A percentile compares a stretch with the other conserved stretches of the same genome.
Evolutionary conservation across 169 alveolate genomes (phyloP).

Genomic region (Cryptosporidium ryanae): DNA sequence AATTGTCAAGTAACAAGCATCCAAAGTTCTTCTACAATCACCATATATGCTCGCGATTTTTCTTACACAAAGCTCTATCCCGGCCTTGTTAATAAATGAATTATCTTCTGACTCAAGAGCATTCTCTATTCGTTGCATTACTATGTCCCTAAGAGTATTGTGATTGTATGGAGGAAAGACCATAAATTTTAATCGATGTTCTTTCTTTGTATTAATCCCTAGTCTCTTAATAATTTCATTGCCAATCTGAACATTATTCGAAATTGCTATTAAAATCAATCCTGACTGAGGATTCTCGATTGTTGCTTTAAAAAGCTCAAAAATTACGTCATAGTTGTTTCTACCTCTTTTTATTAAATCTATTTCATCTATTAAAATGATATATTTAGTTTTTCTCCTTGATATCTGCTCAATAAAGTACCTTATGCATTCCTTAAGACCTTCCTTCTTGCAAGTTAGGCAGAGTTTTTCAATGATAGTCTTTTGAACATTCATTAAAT

Average conservation of each 20-base stretch:
- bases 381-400: slow-evolving; percentile 13
- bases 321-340: neutral
- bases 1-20: slow-evolving; percentile 39
- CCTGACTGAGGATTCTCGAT: slow-evolving; percentile 30
- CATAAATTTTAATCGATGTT: slow-evolving; percentile 34
- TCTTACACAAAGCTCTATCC: slow-evolving; percentile 67
- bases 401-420: slow-evolving; percentile 31
- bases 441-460: slow-evolving; percentile 11
- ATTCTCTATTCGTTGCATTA: neutral
- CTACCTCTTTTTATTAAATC: slow-evolving; percentile 14
- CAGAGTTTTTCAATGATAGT: slow-evolving; percentile 33
- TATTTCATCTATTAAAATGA: slow-evolving; percentile 55
- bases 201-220: slow-evolving; percentile 11
- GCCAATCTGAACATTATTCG: slow-evolving; percentile 54
- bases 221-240: slow-evolving; percentile 13
- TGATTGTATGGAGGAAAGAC: slow-evolving; percentile 63
- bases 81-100: slow-evolving; percentile 21
- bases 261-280: slow-evolving; percentile 4
- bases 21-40: slow-evolving; percentile 72
- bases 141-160: slow-evolving; percentile 47
- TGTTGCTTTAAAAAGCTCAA: slow-evolving; percentile 40
- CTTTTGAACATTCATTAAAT: slow-evolving; percentile 23
- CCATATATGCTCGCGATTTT: slow-evolving; percentile 67
- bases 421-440: slow-evolving; percentile 10
- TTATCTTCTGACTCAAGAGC: neutral